Percentiles rank a stretch among this genome's conserved stretches.
These are phyloP conservation scores for Tillandsia leiboldiana DNA, from an alignment of 176 grass and related monocot species.

Conservation along the genomic window DNA sequence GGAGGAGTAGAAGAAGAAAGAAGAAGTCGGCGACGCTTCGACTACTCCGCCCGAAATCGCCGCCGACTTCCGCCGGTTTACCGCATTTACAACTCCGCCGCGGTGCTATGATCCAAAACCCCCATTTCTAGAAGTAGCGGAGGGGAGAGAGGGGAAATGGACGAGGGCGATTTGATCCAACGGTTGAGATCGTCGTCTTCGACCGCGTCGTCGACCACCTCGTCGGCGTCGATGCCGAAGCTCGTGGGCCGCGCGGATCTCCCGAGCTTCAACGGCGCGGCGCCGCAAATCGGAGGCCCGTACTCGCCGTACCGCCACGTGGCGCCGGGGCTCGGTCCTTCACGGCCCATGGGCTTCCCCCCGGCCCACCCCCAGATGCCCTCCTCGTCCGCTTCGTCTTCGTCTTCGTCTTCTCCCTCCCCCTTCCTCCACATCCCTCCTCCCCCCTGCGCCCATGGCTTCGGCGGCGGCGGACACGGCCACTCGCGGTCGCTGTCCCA, in stretches of 20 bases:
- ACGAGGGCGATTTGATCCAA: neutral
- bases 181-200: neutral
- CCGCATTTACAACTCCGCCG: neutral
- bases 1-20: neutral
- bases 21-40: neutral
- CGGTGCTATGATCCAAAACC: neutral
- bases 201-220: neutral
- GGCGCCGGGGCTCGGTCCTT: too few relatives aligned
- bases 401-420: constrained; percentile 33
- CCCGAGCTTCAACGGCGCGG: too few relatives aligned
- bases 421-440: constrained; percentile 53
- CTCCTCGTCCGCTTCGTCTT: constrained; percentile 33
- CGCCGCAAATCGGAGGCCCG: too few relatives aligned
- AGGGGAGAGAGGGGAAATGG: neutral
- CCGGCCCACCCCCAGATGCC: constrained; percentile 1
- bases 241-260: too few relatives aligned
- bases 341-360: too few relatives aligned
- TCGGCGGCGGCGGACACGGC: neutral
- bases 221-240: neutral
- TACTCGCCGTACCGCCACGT: too few relatives aligned
- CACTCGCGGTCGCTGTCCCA: constrained; percentile 75
- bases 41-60: neutral
- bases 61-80: neutral
- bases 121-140: neutral
- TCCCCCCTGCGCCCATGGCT: neutral